phyloP scores from a whole-genome alignment of 2,329 filamentous ascomycete genomes.

The Dactylonectria estremocensis region DNA sequence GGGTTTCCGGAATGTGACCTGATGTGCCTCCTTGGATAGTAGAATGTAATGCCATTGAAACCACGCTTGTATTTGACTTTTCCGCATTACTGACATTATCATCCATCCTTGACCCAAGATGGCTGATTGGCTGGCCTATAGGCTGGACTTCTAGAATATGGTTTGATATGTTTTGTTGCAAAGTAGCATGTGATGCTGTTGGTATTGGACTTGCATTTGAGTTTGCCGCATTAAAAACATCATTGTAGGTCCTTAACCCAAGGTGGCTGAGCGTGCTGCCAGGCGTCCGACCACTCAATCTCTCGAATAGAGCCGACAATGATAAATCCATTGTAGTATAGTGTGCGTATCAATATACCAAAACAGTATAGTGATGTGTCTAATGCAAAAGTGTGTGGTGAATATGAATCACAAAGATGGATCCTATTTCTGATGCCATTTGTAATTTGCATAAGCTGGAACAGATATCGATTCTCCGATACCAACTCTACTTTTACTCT shows the following conservation, averaged over 20 bases:
- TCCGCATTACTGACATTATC: too few species aligned
- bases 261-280: background rate
- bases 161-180: too few species aligned
- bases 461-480: background rate
- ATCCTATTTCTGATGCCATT: background rate
- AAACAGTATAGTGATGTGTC: background rate
- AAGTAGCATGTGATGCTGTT: background rate
- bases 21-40: background rate
- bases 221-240: background rate
- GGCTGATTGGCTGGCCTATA: too few species aligned
- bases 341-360: background rate
- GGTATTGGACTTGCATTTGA: constrained; percentile 12
- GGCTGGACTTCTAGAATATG: too few species aligned
- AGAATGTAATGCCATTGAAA: too few species aligned
- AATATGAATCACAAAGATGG: constrained; percentile 20
- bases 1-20: background rate
- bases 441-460: too few species aligned
- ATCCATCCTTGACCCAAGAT: too few species aligned
- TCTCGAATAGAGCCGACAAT: too few species aligned
- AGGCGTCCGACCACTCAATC: too few species aligned
- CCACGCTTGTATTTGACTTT: too few species aligned
- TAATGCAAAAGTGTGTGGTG: background rate
- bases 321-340: too few species aligned
- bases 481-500: constrained; percentile 3
- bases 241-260: too few species aligned